Evolutionary conservation across 169 alveolate species (phyloP).

Genomic region (Theileria parva): DNA sequence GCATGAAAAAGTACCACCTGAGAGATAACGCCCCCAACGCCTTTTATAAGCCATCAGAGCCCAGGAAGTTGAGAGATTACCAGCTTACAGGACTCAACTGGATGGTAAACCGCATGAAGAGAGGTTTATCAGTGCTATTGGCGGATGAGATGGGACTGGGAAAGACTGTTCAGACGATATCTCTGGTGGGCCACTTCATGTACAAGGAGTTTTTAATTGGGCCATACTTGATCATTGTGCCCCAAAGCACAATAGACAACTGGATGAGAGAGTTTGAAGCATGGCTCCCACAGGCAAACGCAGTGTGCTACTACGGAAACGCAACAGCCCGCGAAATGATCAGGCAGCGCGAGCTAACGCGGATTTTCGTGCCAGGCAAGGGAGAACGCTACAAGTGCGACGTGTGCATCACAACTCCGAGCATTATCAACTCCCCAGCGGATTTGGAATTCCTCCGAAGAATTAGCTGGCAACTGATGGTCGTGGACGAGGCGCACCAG

Average conservation of each 20-base stretch:
- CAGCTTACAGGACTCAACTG: constrained; percentile 94
- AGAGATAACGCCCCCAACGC: background rate
- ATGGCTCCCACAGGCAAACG: constrained; percentile 92
- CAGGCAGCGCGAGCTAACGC: constrained; percentile 79
- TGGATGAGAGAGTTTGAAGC: constrained; percentile 92
- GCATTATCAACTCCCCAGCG: constrained; percentile 80
- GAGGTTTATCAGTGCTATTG: constrained; percentile 89
- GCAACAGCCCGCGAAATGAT: constrained; percentile 87
- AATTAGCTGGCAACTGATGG: constrained; percentile 88
- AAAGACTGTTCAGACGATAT: constrained; percentile 92
- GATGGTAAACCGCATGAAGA: constrained; percentile 92
- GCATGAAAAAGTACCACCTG: background rate
- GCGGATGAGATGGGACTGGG: constrained; percentile 98
- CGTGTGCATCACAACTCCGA: constrained; percentile 87
- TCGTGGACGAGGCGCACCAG: constrained; percentile 93
- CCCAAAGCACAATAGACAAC: constrained; percentile 94
- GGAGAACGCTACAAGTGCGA: constrained; percentile 82
- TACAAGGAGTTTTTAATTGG: constrained; percentile 84
- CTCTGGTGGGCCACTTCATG: constrained; percentile 88
- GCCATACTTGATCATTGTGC: constrained; percentile 92
- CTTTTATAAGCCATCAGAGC: constrained; percentile 16
- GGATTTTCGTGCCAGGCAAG: constrained; percentile 73
- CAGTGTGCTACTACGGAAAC: constrained; percentile 90
- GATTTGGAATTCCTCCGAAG: constrained; percentile 86
- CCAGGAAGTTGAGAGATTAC: constrained; percentile 87